Evolutionary conservation across 1,284 basidiomycete genomes (phyloP), one percentile per base, ranked within the genome.

Genomic region (Marasmius tenuissimus): DNA sequence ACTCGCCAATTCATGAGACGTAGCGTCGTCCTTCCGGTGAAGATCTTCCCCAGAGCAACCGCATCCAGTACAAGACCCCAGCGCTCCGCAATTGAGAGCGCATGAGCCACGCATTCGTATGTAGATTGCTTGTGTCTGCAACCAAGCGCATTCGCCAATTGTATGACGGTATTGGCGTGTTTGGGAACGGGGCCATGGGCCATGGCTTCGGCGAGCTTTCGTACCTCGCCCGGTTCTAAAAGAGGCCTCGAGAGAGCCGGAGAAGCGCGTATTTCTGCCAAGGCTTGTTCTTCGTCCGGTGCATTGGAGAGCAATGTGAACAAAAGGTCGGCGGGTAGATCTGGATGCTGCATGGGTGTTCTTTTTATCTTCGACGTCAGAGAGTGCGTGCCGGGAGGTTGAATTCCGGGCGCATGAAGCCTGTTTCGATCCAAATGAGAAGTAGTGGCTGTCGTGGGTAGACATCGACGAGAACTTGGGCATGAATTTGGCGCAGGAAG

Each of bases 1-100:
- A 81, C 75, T 54, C 81, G 82, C 89, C 88, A 92, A 71, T 92
- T 86, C 66, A 92, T 77, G 20, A 92, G 75, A 27, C 84, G 81
- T 37, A 74, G 67, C 2, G 84, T 86, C 1, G 81, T 77, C 59
- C 74, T 76, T 54, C 81, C 80, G 10, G 79, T 76, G 18, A 84
- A 80, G 42, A 73, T 68, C 61, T 75, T 77, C 56, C 81, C 86
- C 16, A 84, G 72, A 34, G 71, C 68, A 48, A 84, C 80, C 16
- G 85, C 68, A 27, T 71, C 66, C 27, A 82, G 75, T 3, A 92
- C 74, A 10, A 75, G 69, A 45, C 71, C 64, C 90, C 89, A 92
- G 38, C 78, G 69, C 33, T 75, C 72, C 52, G 67, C 68, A 5
- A 71, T 67, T 34, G 85, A 80, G 35, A 90, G 72, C 47, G 76